A percentile compares a stretch with the other conserved stretches of the same genome.
These are phyloP conservation scores for Podaxis sp. DNA, from an alignment of 768 basidiomycete species.

Conservation along the genomic window DNA sequence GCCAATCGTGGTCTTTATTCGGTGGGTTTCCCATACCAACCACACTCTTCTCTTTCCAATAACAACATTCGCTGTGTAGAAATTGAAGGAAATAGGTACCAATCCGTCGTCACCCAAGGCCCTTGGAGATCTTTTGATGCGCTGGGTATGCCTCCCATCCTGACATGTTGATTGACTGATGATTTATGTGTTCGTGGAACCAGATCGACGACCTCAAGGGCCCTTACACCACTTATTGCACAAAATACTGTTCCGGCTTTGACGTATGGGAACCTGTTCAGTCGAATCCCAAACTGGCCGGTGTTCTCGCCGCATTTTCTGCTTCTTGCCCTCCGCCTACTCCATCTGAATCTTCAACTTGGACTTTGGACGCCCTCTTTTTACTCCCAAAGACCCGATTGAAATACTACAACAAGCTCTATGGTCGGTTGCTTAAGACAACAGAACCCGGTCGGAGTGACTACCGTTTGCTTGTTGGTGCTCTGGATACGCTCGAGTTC, in stretches of 20 bases:
- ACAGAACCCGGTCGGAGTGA: slow-evolving; percentile 85
- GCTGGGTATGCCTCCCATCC: slow-evolving; percentile 68
- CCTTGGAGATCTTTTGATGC: slow-evolving; percentile 92
- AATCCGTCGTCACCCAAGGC: slow-evolving; percentile 92
- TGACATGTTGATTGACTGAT: not conserved
- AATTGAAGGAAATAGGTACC: slow-evolving; percentile 90
- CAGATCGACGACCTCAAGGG: slow-evolving; percentile 90
- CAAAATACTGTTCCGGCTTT: slow-evolving; percentile 70
- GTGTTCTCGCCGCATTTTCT: slow-evolving; percentile 69
- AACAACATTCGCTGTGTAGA: slow-evolving; percentile 41
- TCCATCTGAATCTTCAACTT: slow-evolving; percentile 42
- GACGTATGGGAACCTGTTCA: slow-evolving; percentile 81
- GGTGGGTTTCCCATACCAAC: slow-evolving; percentile 32
- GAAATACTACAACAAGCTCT: slow-evolving; percentile 90
- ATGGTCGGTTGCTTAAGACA: slow-evolving; percentile 78
- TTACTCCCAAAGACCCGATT: slow-evolving; percentile 79
- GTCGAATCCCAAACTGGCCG: slow-evolving; percentile 65
- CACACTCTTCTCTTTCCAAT: slow-evolving; percentile 4
- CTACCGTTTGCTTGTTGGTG: slow-evolving; percentile 73
- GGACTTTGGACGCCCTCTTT: slow-evolving; percentile 90
- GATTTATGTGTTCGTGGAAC: slow-evolving; percentile 15
- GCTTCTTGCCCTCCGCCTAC: slow-evolving; percentile 53
- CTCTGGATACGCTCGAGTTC: slow-evolving; percentile 73
- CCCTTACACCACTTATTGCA: slow-evolving; percentile 81
- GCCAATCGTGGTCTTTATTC: slow-evolving; percentile 78